Base-by-base conservation (phyloP, 2,329 filamentous ascomycete species). In the Pseudocercospora cruenta region DNA sequence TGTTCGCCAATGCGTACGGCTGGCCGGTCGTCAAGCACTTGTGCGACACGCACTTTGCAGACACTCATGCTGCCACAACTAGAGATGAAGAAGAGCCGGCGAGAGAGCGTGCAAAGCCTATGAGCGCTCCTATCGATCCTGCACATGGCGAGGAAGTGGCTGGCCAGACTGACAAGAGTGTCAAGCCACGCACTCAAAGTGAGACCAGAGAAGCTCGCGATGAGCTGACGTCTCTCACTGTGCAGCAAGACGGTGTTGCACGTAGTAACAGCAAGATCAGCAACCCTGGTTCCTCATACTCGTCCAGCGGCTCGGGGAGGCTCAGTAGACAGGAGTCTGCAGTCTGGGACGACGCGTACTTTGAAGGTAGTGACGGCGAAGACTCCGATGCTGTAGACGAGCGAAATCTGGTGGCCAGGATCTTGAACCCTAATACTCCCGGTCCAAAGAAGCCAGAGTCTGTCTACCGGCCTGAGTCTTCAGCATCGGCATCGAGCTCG, bases 1-100 rank as follows among this genome's bases (percentile, higher is more conserved):
- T 93, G 90, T 99, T 99, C 78, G 90, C 93, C 64, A 99, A 99
- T 75, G 95, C 95, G 0, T 96, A 96, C 73, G 95, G 95, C 1
- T 99, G 95, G 95, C 95, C 95, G 0, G 95, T 99, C 0, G 84
- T 98, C 58, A 94, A 97, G 80, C 95, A 99, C 79, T 82, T 98
- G 21, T 94, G 95, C 60, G 94, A 98, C 74, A 93, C 93, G 0
- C 95, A 99, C 80, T 99, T 99, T 77, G 91, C 89, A 62, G 91
- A 96, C 75, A 89, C 88, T 0, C 86, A 86, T 57, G 81, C 85
- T 1, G 89, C 91, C 0, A 84, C 85, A 16, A 88, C 86, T 0
- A 84, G 87, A 1, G 91, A 94, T 72, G 87, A 91, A 58, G 79
- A 90, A 33, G 90, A 92, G 76, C 80, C 83, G 49, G 85, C 83